Conservation (phyloP, 2,329 filamentous ascomycete species). For the Trichoderma polysporum region DNA sequence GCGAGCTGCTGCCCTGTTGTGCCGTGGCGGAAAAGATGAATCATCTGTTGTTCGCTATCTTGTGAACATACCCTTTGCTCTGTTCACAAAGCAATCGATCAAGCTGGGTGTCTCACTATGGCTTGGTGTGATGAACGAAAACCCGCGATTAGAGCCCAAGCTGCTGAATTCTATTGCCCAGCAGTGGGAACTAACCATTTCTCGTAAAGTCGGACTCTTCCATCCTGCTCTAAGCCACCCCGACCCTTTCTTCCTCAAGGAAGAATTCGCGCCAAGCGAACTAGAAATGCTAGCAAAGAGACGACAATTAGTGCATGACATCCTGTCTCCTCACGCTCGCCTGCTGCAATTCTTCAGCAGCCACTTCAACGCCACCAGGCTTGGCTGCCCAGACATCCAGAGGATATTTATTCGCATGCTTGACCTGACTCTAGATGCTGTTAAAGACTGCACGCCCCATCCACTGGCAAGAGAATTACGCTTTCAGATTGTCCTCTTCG, state of each 20-base stretch:
- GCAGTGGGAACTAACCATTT: slow-evolving; percentile 85
- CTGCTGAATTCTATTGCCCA: slow-evolving; percentile 84
- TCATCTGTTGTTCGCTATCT: slow-evolving; percentile 81
- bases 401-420: slow-evolving; percentile 79
- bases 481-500: slow-evolving; percentile 83
- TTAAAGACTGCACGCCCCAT: slow-evolving; percentile 70
- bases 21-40: slow-evolving; percentile 71
- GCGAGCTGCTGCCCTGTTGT: slow-evolving; percentile 82
- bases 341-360: slow-evolving; percentile 88
- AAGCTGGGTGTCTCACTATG: slow-evolving; percentile 94
- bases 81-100: slow-evolving; percentile 94
- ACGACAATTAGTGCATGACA: slow-evolving; percentile 76
- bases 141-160: slow-evolving; percentile 80
- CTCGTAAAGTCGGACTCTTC: slow-evolving; percentile 78
- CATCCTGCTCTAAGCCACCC: slow-evolving; percentile 68
- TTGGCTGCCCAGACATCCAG: slow-evolving; percentile 80
- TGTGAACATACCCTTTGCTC: slow-evolving; percentile 86
- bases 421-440: slow-evolving; percentile 71
- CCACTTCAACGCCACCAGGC: slow-evolving; percentile 89
- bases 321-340: slow-evolving; percentile 82
- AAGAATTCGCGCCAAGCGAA: slow-evolving; percentile 92
- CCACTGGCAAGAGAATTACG: slow-evolving; percentile 90
- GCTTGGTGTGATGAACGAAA: slow-evolving; percentile 96
- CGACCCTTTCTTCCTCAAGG: slow-evolving; percentile 86
- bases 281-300: slow-evolving; percentile 70